These are phyloP conservation scores for Monosporozyma servazzii DNA, from an alignment of 805 yeast genomes.

Conservation along the genomic window DNA sequence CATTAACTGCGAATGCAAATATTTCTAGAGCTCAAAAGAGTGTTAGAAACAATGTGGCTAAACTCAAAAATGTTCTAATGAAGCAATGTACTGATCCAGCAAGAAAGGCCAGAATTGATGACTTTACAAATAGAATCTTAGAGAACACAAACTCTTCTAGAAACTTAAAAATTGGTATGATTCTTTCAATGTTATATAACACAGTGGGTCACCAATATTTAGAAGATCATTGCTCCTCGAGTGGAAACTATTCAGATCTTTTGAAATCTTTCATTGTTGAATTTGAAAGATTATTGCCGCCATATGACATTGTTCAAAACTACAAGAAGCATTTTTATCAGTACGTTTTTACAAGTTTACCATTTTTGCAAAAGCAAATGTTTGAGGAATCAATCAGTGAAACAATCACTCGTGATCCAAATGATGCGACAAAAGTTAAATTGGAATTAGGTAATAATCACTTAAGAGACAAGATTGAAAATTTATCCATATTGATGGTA, in stretches of 20 bases:
- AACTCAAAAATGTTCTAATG: constrained; percentile 20
- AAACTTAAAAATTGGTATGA: constrained; percentile 16
- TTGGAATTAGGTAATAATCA: constrained; percentile 21
- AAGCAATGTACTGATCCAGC: constrained; percentile 17
- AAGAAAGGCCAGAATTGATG: constrained; percentile 18
- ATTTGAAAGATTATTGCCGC: constrained; percentile 22
- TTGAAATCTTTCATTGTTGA: constrained; percentile 16
- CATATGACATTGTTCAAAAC: constrained; percentile 14
- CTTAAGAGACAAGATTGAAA: constrained; percentile 24
- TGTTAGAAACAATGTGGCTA: constrained; percentile 14
- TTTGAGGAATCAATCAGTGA: constrained; percentile 25
- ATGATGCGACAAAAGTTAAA: constrained; percentile 14
- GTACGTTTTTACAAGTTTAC: constrained; percentile 21
- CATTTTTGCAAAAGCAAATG: constrained; percentile 20
- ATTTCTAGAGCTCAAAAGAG: constrained; percentile 22
- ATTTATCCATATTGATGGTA: constrained; percentile 19
- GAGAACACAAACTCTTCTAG: constrained; percentile 18
- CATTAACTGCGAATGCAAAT: constrained; percentile 20
- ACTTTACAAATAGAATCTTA: constrained; percentile 23
- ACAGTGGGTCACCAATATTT: constrained; percentile 18
- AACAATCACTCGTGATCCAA: constrained; percentile 14
- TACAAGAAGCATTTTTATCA: constrained; percentile 24
- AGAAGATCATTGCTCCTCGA: constrained; percentile 22
- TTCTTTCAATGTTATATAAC: constrained; percentile 16
- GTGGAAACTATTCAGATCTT: constrained; percentile 21